Evolutionary conservation across 176 grass and related monocot species (phyloP).

Genomic region (Aegilops umbellulata): DNA sequence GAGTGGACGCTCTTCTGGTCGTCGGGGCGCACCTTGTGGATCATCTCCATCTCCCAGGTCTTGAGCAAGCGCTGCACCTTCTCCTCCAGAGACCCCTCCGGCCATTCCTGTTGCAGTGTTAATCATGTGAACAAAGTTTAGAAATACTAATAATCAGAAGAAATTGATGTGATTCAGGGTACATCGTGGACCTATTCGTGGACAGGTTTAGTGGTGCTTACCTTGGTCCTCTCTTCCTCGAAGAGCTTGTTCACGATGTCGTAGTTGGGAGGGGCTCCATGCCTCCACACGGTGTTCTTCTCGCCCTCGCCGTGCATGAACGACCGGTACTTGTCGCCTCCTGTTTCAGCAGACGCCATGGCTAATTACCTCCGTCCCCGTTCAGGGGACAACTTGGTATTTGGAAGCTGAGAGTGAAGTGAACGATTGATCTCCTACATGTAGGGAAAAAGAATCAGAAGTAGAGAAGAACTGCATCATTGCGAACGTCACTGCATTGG

Average conservation of each 20-base stretch:
- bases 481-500: slow-evolving; percentile 4
- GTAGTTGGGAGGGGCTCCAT: slow-evolving; percentile 67
- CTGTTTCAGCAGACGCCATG: slow-evolving; percentile 28
- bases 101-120: slow-evolving; percentile 29
- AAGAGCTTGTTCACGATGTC: slow-evolving; percentile 76
- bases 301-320: slow-evolving; percentile 72
- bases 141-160: neutral
- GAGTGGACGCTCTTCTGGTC: slow-evolving; percentile 62
- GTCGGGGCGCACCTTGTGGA: slow-evolving; percentile 54
- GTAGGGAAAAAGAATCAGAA: no score
- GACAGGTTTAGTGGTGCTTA: neutral
- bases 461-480: neutral
- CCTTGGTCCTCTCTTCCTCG: slow-evolving; percentile 65
- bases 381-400: neutral
- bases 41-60: slow-evolving; percentile 76
- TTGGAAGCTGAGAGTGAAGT: neutral
- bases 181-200: no score
- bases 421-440: neutral
- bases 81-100: slow-evolving; percentile 66
- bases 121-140: neutral
- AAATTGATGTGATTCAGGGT: neutral
- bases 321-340: slow-evolving; percentile 65
- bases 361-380: neutral
- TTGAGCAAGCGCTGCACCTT: slow-evolving; percentile 73
- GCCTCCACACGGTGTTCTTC: slow-evolving; percentile 57